Base-by-base conservation (phyloP, 116 monocot species). In the Trichopus zeylanicus region DNA sequence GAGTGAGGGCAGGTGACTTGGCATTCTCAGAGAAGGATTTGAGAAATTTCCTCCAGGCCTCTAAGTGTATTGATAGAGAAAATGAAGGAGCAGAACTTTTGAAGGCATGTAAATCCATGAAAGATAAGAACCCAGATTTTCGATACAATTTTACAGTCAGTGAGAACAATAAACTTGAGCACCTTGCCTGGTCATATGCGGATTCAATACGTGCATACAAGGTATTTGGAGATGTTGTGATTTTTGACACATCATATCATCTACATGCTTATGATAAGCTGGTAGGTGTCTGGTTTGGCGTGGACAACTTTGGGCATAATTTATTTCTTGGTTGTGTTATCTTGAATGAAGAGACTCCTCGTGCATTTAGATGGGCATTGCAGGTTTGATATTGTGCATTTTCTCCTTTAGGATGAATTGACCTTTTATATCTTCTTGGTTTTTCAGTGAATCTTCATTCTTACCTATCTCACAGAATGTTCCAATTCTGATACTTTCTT, bases 261-360 rank as follows among this genome's bases (percentile, higher is more conserved):
- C 49, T 91, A 51, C 79, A 74, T 64, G 72, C 73, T 34, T 85
- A 85, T 61, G 72, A 82, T 27, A 79, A 79, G 49, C 67, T 67
- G 22, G 57, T 91, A 18, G 89, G 78, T 48, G 82, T 79, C 5
- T 91, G 85, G 85, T 76, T 85, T 66, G 90, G 90, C 12, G 46
- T 85, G 37, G 90, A 85, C 46, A 91, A 91, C 55, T 71, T 82
- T 51, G 82, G 90, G n/a, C 73, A 79, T 56, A 64, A 71, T 6
- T 76, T 85, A 58, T 91, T 85, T 61, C 85, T 91, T 67, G 79
- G 77, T 32, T 79, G 79, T 74, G 85, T 74, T 60, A 59, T 91
- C 24, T 74, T 91, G 66, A 49, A 74, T 37, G 85, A 91, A 66
- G 90, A 82, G 48, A 68, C 67, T 38, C 68, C 74, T 38, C 65